Conservation (phyloP, 2,329 filamentous ascomycete species). For the Delphinella strobiligena region DNA sequence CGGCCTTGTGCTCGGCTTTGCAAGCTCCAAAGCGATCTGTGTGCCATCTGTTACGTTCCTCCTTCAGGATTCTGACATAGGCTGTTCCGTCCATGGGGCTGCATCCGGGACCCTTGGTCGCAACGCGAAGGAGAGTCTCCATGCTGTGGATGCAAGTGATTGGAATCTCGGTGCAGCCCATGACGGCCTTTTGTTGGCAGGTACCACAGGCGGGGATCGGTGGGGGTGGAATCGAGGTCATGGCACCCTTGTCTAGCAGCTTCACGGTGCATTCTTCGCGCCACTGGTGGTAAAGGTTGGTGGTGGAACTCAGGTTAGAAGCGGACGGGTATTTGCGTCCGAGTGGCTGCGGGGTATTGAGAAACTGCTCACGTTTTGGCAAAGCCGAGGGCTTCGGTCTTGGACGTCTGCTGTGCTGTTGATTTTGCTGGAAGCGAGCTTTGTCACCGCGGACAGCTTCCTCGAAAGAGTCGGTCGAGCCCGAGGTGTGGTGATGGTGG, state of each 20-base stretch:
- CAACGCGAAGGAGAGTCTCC: slow-evolving; percentile 1
- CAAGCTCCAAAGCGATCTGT: slow-evolving; percentile 7
- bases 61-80: slow-evolving; percentile 4
- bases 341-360: no score
- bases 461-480: slow-evolving; percentile 4
- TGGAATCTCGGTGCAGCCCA: neutral
- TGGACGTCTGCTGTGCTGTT: no score
- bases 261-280: slow-evolving; percentile 4
- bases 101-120: no score
- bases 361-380: no score
- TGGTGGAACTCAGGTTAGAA: no score
- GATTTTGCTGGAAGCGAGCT: slow-evolving; percentile 1
- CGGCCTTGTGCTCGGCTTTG: neutral
- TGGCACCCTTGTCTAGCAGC: slow-evolving; percentile 1
- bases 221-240: slow-evolving; percentile 1
- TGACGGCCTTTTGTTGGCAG: neutral
- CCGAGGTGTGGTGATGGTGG: neutral
- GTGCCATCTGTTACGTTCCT: slow-evolving; percentile 5
- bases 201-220: neutral
- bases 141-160: slow-evolving; percentile 5
- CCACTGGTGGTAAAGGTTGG: slow-evolving; percentile 2
- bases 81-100: neutral
- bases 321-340: no score
- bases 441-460: slow-evolving; percentile 2
- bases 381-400: no score